phyloP scores from a whole-genome alignment of 106 monocot species.

The Dendrobium nobile region DNA sequence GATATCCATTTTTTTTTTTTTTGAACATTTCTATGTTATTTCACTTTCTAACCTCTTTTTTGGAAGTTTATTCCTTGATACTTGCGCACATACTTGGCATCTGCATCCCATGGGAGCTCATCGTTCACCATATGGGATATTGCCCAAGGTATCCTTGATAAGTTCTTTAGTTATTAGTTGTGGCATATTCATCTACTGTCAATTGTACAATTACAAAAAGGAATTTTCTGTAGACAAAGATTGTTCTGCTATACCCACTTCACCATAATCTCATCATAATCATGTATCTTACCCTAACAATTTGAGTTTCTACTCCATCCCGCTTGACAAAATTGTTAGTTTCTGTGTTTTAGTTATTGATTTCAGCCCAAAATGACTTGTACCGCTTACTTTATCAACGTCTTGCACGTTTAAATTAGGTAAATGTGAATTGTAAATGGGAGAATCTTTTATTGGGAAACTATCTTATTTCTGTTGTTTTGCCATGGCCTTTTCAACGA shows the following conservation, averaged over 20 bases:
- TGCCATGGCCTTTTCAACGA: background rate
- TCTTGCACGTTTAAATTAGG: background rate
- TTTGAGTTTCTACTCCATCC: background rate
- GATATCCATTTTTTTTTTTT: background rate
- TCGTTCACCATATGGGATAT: constrained; percentile 98
- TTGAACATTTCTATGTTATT: background rate
- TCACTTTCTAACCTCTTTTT: background rate
- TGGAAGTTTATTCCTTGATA: constrained; percentile 40
- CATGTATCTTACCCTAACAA: background rate
- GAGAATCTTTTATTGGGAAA: background rate
- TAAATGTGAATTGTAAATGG: background rate
- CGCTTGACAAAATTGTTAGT: background rate
- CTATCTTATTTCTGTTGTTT: background rate
- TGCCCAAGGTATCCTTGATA: constrained; percentile 65
- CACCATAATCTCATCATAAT: background rate
- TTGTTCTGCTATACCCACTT: background rate
- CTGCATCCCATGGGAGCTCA: constrained; percentile 69
- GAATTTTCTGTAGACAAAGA: background rate
- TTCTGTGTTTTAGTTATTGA: background rate
- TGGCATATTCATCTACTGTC: background rate
- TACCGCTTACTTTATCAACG: background rate
- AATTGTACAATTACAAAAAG: background rate
- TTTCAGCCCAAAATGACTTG: background rate
- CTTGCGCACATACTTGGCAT: constrained; percentile 73
- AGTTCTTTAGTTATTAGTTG: background rate